phyloP scores from a whole-genome alignment of 208 protist species.

The Trypanosomatidae sp. region DNA sequence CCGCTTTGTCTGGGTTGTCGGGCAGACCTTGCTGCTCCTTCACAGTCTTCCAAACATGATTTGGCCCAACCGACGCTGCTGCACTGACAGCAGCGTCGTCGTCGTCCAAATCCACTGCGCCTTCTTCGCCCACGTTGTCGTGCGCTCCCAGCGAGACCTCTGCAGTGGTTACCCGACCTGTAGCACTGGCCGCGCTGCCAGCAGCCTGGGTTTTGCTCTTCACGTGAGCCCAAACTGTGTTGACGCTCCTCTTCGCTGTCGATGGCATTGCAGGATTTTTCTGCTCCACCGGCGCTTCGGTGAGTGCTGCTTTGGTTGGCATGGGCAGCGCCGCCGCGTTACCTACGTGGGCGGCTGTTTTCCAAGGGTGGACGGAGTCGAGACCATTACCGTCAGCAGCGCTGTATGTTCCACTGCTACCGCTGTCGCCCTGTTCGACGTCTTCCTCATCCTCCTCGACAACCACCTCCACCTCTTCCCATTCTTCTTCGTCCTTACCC shows the following conservation, averaged over 20 bases:
- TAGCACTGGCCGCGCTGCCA: neutral
- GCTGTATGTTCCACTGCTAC: neutral
- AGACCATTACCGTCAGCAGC: neutral
- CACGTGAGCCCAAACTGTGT: slow-evolving; percentile 9
- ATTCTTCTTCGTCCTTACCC: neutral
- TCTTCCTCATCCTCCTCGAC: slow-evolving; percentile 14
- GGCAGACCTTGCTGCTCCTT: neutral
- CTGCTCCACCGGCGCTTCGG: neutral
- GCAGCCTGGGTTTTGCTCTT: neutral
- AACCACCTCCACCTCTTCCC: slow-evolving; percentile 23
- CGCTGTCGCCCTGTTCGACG: neutral
- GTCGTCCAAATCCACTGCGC: neutral
- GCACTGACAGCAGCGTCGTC: neutral
- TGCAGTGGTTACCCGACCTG: neutral
- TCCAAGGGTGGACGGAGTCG: neutral
- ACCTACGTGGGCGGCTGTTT: neutral
- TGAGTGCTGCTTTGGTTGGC: neutral
- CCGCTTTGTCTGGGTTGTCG: neutral
- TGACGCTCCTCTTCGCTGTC: neutral
- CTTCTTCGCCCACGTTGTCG: neutral
- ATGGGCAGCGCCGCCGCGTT: neutral
- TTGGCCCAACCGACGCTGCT: neutral
- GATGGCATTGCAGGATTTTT: neutral
- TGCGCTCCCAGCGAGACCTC: neutral
- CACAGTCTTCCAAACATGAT: neutral